Base-by-base conservation (phyloP, 139 green algal genomes). In the Desmodesmus armatus region DNA sequence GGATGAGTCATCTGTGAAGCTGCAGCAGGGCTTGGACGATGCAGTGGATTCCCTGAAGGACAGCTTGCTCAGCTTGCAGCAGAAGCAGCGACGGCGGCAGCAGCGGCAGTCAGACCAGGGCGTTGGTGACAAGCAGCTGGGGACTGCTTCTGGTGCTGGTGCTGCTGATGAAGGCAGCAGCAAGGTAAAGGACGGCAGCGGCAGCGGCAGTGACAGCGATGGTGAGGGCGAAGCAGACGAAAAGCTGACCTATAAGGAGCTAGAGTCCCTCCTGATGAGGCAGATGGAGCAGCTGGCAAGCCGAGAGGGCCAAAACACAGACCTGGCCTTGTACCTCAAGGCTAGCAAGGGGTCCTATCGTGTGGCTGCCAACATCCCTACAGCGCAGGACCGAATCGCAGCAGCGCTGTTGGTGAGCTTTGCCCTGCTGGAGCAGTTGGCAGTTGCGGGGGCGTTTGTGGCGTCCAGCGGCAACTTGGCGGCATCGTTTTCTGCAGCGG, bases 391-490 rank as follows among this genome's bases (percentile, higher is more conserved):
- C 44, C n/a, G 3, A 9, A 21, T 79, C 21, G 29, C 47, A 23
- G 5, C 43, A 15, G 43, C 29, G 27, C 29, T 79, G 43, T 21
- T 79, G 19, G 27, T 53, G 31, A 21, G 43, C 15, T 79, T 41
- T 58, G 47, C 71, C 23, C 19, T 79, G 13, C 44, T 79, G 27
- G 41, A 41, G 40, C 43, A 79, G 43, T 35, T 79, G 5, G 71
- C 71, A 17, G 49, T 51, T 27, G 74, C 74, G 9, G 49, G 49
- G 3, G 74, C 74, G 15, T 81, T 70, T 51, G 74, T 69, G 40
- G 47, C 74, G 21, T 53, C 74, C 2, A 51, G 74, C 19, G 74
- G 74, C 49, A 81, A 81, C 33, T 49, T 69, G 31, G 74, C 74
- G 29, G 74, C 74, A 33, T 81, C 74, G 35, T 31, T 69, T 47